Evolutionary conservation across 2,329 filamentous ascomycete species (phyloP), one percentile per base, ranked within the genome.

Genomic region (Phyllosticta citrichinensis): DNA sequence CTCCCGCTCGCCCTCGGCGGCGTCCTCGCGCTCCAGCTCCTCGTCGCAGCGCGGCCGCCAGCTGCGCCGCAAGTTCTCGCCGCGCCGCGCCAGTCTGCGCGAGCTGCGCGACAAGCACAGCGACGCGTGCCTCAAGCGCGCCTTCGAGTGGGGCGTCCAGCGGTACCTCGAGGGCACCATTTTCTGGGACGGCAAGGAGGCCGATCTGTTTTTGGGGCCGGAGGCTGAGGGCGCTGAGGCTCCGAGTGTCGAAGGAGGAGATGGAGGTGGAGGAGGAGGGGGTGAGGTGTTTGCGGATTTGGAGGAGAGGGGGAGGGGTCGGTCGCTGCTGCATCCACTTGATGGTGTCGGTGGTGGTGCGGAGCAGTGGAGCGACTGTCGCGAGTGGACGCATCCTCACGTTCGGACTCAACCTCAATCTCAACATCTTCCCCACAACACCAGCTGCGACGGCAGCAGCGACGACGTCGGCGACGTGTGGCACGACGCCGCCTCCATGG

Each of bases 1-100:
- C 40, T 47, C 40, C 8, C n/a, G 17, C 40, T 47, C 40, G 40
- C 40, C 40, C 77, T 97, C 93, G 35, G 12, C 35, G 10, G 11
- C 54, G 9, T 52, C 63, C 57, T 47, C 61, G 55, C 8, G 61
- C 61, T 20, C 62, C 55, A 50, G 65, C 58, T 33, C 5, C 19
- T 57, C 40, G 17, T 52, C 54, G 27, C 6, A 22, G 47, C 17
- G 11, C 54, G 9, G 35, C 40, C 66, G 65, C 30, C 64, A 62
- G 12, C 62, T 70, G 20, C 65, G 66, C 40, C 64, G 65, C 14
- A 68, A 64, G 35, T 54, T 58, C 35, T 65, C 65, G 6, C 71
- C 71, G 2, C 68, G 65, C 60, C 58, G 64, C 35, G 69, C 71
- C 33, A 70, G 66, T 0, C 58, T 75, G 53, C 68, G 73, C 27